Evolutionary conservation across 768 basidiomycete species (phyloP).

Genomic region (Pholiota conissans): DNA sequence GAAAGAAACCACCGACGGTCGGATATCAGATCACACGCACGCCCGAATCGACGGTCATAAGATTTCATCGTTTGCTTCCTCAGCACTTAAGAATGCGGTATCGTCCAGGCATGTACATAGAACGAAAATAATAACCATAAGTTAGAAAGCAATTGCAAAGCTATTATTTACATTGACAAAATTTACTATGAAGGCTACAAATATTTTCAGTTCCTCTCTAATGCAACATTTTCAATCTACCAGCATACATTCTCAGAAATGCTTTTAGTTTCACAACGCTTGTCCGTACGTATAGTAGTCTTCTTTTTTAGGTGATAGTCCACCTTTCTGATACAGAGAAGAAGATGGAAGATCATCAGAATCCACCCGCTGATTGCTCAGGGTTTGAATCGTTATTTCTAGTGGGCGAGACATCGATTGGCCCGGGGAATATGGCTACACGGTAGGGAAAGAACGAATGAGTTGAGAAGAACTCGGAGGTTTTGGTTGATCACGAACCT

Average conservation of each 20-base stretch:
- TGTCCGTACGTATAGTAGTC: background rate
- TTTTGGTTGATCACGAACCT: constrained; percentile 14
- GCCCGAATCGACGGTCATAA: too few relatives aligned
- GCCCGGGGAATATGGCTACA: constrained; percentile 2
- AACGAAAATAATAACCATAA: background rate
- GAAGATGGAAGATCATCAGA: background rate
- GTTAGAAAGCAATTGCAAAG: background rate
- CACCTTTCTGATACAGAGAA: background rate
- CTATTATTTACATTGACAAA: background rate
- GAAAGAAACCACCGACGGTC: too few relatives aligned
- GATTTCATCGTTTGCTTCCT: too few relatives aligned
- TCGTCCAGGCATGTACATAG: background rate
- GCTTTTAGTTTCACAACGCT: background rate
- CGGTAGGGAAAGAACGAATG: background rate
- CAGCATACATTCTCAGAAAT: background rate
- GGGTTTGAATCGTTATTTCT: constrained; percentile 21
- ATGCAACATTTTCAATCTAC: background rate
- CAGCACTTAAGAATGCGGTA: too few relatives aligned
- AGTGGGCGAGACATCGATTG: constrained; percentile 10
- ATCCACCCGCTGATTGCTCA: constrained; percentile 18
- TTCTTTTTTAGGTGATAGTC: background rate
- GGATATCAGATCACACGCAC: too few relatives aligned
- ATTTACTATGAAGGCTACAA: background rate
- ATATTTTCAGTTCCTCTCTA: background rate
- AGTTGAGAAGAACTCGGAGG: background rate